Conservation (phyloP, 805 yeast species). For the Candida nitratophila region DNA sequence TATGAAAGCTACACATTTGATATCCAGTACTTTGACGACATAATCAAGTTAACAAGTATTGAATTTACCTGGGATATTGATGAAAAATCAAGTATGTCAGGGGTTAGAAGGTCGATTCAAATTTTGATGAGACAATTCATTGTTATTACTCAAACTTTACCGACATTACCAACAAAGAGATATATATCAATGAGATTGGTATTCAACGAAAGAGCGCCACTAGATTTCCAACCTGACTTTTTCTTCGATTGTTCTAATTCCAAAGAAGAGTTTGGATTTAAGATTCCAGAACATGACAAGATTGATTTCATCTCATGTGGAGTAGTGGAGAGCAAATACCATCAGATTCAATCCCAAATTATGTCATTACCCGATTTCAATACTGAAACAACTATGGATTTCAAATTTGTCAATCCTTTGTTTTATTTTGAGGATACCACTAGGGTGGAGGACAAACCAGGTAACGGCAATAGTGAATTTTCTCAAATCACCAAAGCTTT, state of each 20-base stretch:
- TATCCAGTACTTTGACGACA: constrained; percentile 32
- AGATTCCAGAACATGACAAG: constrained; percentile 22
- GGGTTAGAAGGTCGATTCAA: constrained; percentile 38
- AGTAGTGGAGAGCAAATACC: constrained; percentile 14
- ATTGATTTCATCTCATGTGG: constrained; percentile 19
- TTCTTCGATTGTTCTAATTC: constrained; percentile 28
- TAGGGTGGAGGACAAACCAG: no score
- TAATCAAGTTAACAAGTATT: constrained; percentile 15
- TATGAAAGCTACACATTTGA: constrained; percentile 46
- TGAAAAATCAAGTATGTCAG: constrained; percentile 16
- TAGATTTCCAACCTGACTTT: constrained; percentile 38
- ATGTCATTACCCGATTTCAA: constrained; percentile 25
- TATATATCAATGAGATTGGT: constrained; percentile 40
- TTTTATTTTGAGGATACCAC: not conserved
- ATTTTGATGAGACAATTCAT: constrained; percentile 45
- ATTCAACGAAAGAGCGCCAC: constrained; percentile 41
- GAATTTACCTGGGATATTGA: constrained; percentile 6
- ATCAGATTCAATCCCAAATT: constrained; percentile 11
- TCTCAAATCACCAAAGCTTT: constrained; percentile 14
- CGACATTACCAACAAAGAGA: constrained; percentile 41
- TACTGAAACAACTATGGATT: constrained; percentile 27
- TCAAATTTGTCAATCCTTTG: constrained; percentile 24
- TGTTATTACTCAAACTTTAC: constrained; percentile 45
- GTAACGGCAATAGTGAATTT: not conserved
- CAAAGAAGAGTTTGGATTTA: constrained; percentile 31